Percentiles rank a stretch among this genome's conserved stretches.
Evolutionary conservation across 768 basidiomycete genomes (phyloP).

Genomic region (Panaeolus cyanescens): DNA sequence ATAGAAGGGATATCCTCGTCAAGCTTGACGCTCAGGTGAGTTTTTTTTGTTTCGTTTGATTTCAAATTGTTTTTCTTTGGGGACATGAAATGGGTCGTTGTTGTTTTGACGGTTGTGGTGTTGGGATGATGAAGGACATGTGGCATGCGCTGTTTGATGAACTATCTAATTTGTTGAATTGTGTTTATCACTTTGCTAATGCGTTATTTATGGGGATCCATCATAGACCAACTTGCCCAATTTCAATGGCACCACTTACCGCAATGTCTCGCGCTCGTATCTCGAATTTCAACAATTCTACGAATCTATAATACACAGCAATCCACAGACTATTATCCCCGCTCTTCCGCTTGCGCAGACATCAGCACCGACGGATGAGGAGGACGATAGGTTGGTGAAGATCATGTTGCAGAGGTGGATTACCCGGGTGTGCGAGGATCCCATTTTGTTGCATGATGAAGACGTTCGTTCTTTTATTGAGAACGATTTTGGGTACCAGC

Average conservation of each 20-base stretch:
- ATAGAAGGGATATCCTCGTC: conserved; percentile 91
- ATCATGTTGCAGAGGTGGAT: conserved; percentile 97
- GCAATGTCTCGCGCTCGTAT: conserved; percentile 95
- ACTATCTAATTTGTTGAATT: not conserved
- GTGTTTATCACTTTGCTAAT: not conserved
- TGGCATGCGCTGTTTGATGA: conserved; percentile 1
- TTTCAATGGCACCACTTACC: conserved; percentile 85
- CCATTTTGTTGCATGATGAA: conserved; percentile 85
- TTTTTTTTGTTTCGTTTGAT: conserved; percentile 7
- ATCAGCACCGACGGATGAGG: conserved; percentile 96
- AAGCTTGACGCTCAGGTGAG: conserved; percentile 93
- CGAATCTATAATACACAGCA: conserved; percentile 84
- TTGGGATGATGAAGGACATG: not conserved
- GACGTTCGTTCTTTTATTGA: conserved; percentile 95
- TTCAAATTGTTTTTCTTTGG: not conserved
- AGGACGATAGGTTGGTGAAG: conserved; percentile 94
- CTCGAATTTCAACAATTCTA: conserved; percentile 94
- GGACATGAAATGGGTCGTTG: not conserved
- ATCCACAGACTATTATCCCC: conserved; percentile 95
- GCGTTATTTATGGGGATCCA: not conserved
- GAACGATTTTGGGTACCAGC: conserved; percentile 96
- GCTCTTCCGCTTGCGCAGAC: conserved; percentile 96
- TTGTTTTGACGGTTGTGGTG: not conserved
- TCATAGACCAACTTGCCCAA: conserved; percentile 89
- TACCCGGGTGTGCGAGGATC: conserved; percentile 89